Evolutionary conservation across 352 stramenopile species (phyloP).

Genomic region (Globisporangium paroecandrum): DNA sequence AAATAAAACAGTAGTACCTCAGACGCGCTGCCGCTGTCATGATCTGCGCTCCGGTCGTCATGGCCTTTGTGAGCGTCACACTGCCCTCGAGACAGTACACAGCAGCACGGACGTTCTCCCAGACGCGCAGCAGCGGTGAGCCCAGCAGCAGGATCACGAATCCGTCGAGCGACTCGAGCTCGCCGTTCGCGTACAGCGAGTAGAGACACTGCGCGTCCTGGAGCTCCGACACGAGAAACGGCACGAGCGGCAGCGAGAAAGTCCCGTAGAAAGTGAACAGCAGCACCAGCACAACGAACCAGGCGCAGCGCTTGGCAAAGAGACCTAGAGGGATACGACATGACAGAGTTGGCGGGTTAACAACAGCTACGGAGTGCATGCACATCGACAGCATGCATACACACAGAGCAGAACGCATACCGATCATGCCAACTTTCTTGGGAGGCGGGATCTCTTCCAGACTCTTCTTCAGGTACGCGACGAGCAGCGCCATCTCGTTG

Average conservation of each 20-base stretch:
- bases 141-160: slow-evolving; percentile 66
- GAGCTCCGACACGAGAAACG: slow-evolving; percentile 52
- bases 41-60: slow-evolving; percentile 60
- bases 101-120: slow-evolving; percentile 65
- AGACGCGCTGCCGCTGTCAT: slow-evolving; percentile 45
- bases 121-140: slow-evolving; percentile 67
- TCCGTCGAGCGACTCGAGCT: slow-evolving; percentile 50
- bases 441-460: slow-evolving; percentile 48
- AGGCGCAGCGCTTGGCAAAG: slow-evolving; percentile 61
- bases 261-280: slow-evolving; percentile 53
- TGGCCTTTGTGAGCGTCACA: slow-evolving; percentile 53
- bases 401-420: slow-evolving; percentile 1
- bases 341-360: background rate
- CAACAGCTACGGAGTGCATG: background rate
- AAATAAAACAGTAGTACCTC: slow-evolving; percentile 27
- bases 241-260: slow-evolving; percentile 49
- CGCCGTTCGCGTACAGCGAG: slow-evolving; percentile 30
- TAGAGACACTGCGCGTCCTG: slow-evolving; percentile 33
- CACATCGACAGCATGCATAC: slow-evolving; percentile 7
- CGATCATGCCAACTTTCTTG: slow-evolving; percentile 31
- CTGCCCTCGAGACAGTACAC: slow-evolving; percentile 73
- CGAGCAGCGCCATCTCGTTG: slow-evolving; percentile 48
- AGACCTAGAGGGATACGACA: slow-evolving; percentile 23
- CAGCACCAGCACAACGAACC: slow-evolving; percentile 45
- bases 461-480: slow-evolving; percentile 66